These are phyloP conservation scores for Flaveria brownii DNA, from an alignment of 129 eudicot species.

Conservation along the genomic window DNA sequence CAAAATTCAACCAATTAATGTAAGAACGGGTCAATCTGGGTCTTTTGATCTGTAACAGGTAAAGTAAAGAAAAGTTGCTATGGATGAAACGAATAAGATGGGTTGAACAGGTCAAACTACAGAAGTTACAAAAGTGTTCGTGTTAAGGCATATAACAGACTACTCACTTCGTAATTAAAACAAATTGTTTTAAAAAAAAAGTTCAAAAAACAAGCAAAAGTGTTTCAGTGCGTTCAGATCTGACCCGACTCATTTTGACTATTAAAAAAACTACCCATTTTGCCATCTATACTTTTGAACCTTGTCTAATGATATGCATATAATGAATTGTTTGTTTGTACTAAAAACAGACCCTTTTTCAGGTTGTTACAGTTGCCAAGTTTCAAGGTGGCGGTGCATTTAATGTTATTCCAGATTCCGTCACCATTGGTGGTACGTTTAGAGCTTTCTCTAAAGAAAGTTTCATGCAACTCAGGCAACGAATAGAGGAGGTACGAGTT, in stretches of 20 bases:
- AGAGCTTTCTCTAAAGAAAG: conserved; percentile 58
- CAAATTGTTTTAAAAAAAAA: no score
- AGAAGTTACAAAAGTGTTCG: neutral
- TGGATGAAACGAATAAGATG: neutral
- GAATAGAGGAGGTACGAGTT: conserved; percentile 63
- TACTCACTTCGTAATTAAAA: neutral
- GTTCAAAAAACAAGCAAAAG: no score
- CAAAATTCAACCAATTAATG: neutral
- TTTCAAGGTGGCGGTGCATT: conserved; percentile 77
- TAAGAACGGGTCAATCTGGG: neutral
- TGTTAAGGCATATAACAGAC: neutral
- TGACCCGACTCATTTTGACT: neutral
- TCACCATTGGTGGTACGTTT: conserved; percentile 78
- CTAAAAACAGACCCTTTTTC: conserved; percentile 27
- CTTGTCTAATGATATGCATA: neutral
- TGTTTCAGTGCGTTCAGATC: neutral
- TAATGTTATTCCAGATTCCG: conserved; percentile 78
- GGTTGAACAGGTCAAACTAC: neutral
- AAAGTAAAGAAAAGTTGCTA: no score
- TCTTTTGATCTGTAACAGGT: neutral
- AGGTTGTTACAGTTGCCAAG: conserved; percentile 77
- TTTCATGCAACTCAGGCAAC: conserved; percentile 48
- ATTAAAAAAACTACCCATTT: neutral
- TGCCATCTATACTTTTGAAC: neutral
- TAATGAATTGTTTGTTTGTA: conserved; percentile 7